Conservation (phyloP, 306 rosid species). For the Macrotyloma uniflorum region DNA sequence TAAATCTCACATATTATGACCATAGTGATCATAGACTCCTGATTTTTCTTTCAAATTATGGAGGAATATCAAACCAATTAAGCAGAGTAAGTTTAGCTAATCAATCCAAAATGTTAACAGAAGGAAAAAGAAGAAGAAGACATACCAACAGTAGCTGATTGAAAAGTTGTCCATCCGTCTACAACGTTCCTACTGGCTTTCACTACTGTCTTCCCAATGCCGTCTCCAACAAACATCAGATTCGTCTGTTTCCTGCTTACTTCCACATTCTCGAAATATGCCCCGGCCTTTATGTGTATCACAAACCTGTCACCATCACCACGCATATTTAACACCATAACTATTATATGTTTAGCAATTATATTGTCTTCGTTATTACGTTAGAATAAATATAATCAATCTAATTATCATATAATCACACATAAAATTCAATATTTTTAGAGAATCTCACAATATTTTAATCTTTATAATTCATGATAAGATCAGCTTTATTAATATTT, state of each 20-base stretch:
- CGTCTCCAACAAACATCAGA: conserved; percentile 82
- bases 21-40: background rate
- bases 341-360: background rate
- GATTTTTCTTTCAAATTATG: background rate
- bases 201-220: conserved; percentile 78
- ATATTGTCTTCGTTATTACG: no score
- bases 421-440: background rate
- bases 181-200: conserved; percentile 73
- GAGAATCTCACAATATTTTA: no score
- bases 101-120: background rate
- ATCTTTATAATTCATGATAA: no score
- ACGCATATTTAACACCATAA: background rate
- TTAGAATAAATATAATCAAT: background rate
- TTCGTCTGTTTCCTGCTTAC: conserved; percentile 66
- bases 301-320: conserved; percentile 60
- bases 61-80: background rate
- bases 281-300: conserved; percentile 77
- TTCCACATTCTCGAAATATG: conserved; percentile 86
- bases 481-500: no score
- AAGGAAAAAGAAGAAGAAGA: conserved; percentile 22
- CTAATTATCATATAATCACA: background rate
- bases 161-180: conserved; percentile 90
- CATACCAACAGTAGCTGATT: conserved; percentile 88
- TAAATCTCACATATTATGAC: background rate
- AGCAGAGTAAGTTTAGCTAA: background rate